Evolutionary conservation across 2,329 filamentous ascomycete genomes (phyloP).

Genomic region (Colletotrichum horii): DNA sequence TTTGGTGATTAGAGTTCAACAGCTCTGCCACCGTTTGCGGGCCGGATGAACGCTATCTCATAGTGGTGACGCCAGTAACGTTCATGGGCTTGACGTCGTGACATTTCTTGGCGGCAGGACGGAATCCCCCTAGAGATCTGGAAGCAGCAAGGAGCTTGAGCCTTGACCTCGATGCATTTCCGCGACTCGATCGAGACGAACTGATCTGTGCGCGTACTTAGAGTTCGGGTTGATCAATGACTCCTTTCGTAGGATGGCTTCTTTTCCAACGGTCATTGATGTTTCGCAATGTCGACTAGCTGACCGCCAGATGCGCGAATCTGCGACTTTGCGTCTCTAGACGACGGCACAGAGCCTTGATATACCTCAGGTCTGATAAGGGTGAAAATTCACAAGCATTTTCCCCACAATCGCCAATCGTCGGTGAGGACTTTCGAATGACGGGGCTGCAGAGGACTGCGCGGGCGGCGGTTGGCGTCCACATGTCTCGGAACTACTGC

Average conservation of each 20-base stretch:
- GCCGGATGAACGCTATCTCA: background rate
- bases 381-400: background rate
- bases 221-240: background rate
- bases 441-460: background rate
- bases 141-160: background rate
- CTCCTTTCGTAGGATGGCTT: background rate
- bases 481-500: background rate
- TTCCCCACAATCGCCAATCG: background rate
- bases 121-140: background rate
- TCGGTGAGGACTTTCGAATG: background rate
- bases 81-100: background rate
- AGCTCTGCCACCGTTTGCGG: slow-evolving; percentile 8
- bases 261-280: background rate
- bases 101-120: background rate
- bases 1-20: background rate
- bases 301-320: background rate
- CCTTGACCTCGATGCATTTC: background rate
- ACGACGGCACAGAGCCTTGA: background rate
- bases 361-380: background rate
- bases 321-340: background rate
- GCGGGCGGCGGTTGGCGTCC: background rate
- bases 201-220: background rate
- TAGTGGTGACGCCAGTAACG: background rate
- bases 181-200: slow-evolving; percentile 6
- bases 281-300: background rate